phyloP scores from a whole-genome alignment of 257 asterid genomes.

The Lithospermum erythrorhizon region DNA sequence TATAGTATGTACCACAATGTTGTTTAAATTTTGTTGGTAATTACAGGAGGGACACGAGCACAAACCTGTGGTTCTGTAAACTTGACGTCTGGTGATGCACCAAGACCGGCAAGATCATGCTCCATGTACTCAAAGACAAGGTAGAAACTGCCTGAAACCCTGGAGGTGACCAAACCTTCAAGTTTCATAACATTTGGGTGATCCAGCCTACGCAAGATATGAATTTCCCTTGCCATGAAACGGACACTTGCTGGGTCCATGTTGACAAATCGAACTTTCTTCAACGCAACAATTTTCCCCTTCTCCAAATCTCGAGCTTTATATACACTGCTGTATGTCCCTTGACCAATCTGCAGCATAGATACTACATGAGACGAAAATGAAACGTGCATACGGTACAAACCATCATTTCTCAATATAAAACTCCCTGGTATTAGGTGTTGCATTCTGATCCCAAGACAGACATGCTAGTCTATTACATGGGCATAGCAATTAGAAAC shows the following conservation, averaged over 20 bases:
- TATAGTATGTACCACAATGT: no score
- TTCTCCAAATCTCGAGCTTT: constrained; percentile 88
- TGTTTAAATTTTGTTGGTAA: no score
- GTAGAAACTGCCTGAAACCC: constrained; percentile 72
- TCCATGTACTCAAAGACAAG: constrained; percentile 94
- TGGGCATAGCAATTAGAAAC: no score
- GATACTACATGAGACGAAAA: constrained; percentile 10
- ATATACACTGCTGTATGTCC: constrained; percentile 90
- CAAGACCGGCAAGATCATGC: constrained; percentile 86
- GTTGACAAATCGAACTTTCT: constrained; percentile 77
- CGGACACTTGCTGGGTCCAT: constrained; percentile 96
- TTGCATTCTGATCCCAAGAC: no score
- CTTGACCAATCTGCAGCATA: constrained; percentile 73
- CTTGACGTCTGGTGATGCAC: constrained; percentile 52
- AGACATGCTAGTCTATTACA: no score
- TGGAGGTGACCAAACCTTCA: constrained; percentile 81
- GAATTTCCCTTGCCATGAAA: constrained; percentile 91
- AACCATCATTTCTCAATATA: neutral
- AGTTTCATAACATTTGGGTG: constrained; percentile 88
- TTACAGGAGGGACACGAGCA: no score
- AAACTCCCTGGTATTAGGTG: neutral
- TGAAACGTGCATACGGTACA: neutral
- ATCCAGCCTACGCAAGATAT: constrained; percentile 72
- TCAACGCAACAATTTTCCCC: constrained; percentile 67
- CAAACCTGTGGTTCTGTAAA: constrained; percentile 79